Evolutionary conservation across 2,329 filamentous ascomycete genomes (phyloP).

Genomic region (Aspergillus costaricaensis): DNA sequence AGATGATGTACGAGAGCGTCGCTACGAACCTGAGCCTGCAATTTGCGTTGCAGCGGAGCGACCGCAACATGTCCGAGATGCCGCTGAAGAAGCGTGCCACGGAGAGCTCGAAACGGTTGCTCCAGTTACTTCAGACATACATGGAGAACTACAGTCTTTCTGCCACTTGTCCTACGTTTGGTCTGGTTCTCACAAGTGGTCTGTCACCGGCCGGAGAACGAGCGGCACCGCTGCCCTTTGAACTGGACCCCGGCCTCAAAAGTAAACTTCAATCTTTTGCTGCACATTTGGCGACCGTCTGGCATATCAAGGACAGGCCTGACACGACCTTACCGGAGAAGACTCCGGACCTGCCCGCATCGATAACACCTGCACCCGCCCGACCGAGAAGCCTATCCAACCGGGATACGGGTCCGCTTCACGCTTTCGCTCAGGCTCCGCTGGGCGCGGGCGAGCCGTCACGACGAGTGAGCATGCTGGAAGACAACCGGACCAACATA

Average conservation of each 20-base stretch:
- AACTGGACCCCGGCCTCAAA: conserved; percentile 30
- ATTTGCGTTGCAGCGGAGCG: conserved; percentile 26
- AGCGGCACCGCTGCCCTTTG: conserved; percentile 14
- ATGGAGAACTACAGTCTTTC: conserved; percentile 46
- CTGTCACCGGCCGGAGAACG: conserved; percentile 24
- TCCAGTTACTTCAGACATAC: conserved; percentile 39
- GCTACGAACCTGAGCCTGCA: conserved; percentile 28
- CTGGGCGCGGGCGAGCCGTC: not conserved
- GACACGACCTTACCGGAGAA: not conserved
- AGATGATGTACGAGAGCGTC: conserved; percentile 38
- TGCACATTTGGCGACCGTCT: conserved; percentile 33
- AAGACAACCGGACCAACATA: conserved; percentile 13
- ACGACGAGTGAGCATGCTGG: conserved; percentile 9
- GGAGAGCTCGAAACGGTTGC: conserved; percentile 38
- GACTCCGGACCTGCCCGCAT: not conserved
- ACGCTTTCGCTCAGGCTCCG: conserved; percentile 3
- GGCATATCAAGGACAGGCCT: conserved; percentile 23
- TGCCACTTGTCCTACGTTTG: conserved; percentile 45
- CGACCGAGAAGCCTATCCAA: conserved; percentile 12
- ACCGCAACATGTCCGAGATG: conserved; percentile 21
- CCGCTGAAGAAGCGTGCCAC: conserved; percentile 32
- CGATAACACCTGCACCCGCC: not conserved
- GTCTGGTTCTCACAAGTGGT: conserved; percentile 41
- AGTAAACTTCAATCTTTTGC: conserved; percentile 31
- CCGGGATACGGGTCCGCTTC: conserved; percentile 4